Evolutionary conservation across 1,284 basidiomycete genomes (phyloP).

Genomic region (Fomitopsis betulina): DNA sequence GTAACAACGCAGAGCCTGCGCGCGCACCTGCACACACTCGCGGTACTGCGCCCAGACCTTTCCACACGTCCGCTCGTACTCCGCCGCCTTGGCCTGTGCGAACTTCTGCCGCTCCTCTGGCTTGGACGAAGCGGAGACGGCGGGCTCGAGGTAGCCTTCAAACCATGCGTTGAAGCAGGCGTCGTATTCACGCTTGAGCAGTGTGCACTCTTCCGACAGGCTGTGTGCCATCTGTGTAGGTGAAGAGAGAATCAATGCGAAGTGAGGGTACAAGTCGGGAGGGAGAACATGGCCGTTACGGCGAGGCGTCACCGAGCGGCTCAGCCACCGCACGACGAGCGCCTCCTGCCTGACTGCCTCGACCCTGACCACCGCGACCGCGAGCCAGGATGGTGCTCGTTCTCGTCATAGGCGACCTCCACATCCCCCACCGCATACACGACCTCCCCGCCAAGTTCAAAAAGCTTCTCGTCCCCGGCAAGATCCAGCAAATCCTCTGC

Average conservation of each 20-base stretch:
- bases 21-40: constrained; percentile 67
- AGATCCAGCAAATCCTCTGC: constrained; percentile 97
- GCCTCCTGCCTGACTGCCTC: not conserved
- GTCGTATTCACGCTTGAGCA: constrained; percentile 87
- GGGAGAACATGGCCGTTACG: not conserved
- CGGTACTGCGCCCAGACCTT: constrained; percentile 77
- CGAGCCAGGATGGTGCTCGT: constrained; percentile 8
- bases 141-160: constrained; percentile 87
- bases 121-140: constrained; percentile 33
- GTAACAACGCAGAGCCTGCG: constrained; percentile 1
- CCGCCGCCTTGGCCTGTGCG: constrained; percentile 59
- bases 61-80: constrained; percentile 83
- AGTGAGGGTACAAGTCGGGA: not conserved
- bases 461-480: constrained; percentile 93
- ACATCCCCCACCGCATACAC: constrained; percentile 85
- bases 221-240: constrained; percentile 57
- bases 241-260: not conserved
- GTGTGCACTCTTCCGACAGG: constrained; percentile 80
- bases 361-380: not conserved
- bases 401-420: constrained; percentile 61
- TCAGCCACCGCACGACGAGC: not conserved
- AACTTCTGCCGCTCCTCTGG: constrained; percentile 41
- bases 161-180: constrained; percentile 97
- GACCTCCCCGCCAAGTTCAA: constrained; percentile 96
- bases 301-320: not conserved